Conservation (phyloP, 768 basidiomycete species). For the Piloderma croceum region DNA sequence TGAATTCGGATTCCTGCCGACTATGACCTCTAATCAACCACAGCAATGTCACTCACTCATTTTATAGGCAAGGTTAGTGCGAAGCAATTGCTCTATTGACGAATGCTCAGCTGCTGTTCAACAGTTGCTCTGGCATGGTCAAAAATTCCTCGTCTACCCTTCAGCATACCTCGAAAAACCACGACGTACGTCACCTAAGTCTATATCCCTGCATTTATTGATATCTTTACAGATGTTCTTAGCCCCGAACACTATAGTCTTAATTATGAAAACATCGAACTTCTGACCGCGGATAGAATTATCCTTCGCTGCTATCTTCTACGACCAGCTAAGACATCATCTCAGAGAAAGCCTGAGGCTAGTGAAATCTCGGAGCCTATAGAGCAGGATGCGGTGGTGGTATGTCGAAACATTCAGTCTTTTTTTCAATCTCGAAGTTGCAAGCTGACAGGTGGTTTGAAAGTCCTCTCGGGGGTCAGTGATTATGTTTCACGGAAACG, state of each 20-base stretch:
- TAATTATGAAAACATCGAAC: slow-evolving; percentile 66
- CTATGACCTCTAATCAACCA: too few relatives aligned
- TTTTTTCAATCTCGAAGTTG: not conserved
- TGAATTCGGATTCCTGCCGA: too few relatives aligned
- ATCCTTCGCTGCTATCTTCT: slow-evolving; percentile 76
- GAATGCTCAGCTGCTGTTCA: slow-evolving; percentile 43
- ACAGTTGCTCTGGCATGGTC: slow-evolving; percentile 78
- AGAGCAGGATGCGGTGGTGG: too few relatives aligned
- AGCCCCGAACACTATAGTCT: slow-evolving; percentile 64
- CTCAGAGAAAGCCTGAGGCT: slow-evolving; percentile 28
- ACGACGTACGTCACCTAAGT: not conserved
- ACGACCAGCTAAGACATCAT: slow-evolving; percentile 50
- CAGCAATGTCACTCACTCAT: too few relatives aligned
- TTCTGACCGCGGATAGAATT: slow-evolving; percentile 69
- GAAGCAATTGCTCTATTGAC: too few relatives aligned
- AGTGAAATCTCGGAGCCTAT: slow-evolving; percentile 16
- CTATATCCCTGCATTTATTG: not conserved
- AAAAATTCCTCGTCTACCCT: slow-evolving; percentile 88
- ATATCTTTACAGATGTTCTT: slow-evolving; percentile 44
- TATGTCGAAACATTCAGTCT: slow-evolving; percentile 38
- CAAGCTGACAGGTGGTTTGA: not conserved
- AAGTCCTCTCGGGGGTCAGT: slow-evolving; percentile 46
- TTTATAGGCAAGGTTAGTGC: too few relatives aligned
- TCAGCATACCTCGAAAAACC: slow-evolving; percentile 70
- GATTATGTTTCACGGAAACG: slow-evolving; percentile 91